Percentiles rank a stretch among this genome's conserved stretches.
These are phyloP conservation scores for Diplodia corticola DNA, from an alignment of 2,329 filamentous ascomycete species.

Conservation along the genomic window DNA sequence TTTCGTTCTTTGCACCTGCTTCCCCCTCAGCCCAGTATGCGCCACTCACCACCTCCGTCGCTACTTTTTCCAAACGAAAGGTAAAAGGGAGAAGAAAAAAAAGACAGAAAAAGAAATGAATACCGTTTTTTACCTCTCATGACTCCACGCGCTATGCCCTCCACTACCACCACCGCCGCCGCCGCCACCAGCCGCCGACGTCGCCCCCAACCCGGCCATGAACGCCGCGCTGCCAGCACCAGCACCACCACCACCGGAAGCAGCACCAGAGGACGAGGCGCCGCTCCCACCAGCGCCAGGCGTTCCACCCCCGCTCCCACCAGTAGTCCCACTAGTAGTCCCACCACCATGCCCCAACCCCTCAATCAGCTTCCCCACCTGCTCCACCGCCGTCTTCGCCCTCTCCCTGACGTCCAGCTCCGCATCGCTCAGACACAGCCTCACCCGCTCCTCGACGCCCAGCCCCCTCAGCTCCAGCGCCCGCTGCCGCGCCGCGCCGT, in stretches of 20 bases:
- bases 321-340: no score
- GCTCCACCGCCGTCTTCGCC: slow-evolving; percentile 75
- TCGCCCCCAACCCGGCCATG: neutral
- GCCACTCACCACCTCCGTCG: neutral
- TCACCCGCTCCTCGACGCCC: slow-evolving; percentile 67
- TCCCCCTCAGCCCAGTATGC: no score
- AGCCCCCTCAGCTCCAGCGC: slow-evolving; percentile 68
- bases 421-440: slow-evolving; percentile 63
- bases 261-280: no score
- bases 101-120: neutral
- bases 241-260: no score
- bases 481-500: slow-evolving; percentile 64
- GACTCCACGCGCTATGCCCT: neutral
- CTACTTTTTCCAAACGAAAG: neutral
- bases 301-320: neutral
- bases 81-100: neutral
- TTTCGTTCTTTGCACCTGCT: neutral
- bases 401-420: slow-evolving; percentile 83
- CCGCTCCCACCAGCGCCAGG: neutral
- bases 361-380: slow-evolving; percentile 39
- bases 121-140: neutral
- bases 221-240: neutral
- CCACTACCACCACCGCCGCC: no score
- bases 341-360: neutral
- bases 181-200: no score